Evolutionary conservation across 176 grass and related monocot genomes (phyloP).

Genomic region (Oryza brachyantha): DNA sequence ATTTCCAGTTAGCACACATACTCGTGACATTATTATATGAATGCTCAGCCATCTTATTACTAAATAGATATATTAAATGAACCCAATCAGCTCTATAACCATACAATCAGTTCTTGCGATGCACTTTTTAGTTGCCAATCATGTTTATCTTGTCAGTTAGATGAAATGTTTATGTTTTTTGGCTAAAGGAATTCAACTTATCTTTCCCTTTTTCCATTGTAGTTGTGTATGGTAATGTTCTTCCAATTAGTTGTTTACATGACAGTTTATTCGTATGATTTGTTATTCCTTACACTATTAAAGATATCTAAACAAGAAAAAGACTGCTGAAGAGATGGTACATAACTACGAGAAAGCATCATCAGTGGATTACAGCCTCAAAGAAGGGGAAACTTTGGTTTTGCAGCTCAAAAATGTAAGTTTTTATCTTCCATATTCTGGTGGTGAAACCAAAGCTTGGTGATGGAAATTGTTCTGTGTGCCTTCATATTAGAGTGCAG

Average conservation of each 20-base stretch:
- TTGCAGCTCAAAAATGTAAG: constrained; percentile 96
- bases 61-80: background rate
- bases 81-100: background rate
- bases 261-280: constrained; percentile 1
- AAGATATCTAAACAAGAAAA: constrained; percentile 99
- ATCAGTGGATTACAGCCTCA: constrained; percentile 94
- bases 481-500: background rate
- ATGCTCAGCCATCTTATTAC: background rate
- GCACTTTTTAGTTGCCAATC: background rate
- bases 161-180: background rate
- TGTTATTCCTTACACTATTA: constrained; percentile 48
- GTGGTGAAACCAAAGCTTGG: background rate
- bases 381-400: constrained; percentile 99
- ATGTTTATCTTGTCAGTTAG: constrained; percentile 1
- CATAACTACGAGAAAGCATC: constrained; percentile 87
- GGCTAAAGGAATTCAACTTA: background rate
- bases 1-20: background rate
- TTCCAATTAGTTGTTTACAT: constrained; percentile 6
- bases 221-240: background rate
- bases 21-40: background rate
- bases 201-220: background rate
- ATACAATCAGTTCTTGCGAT: constrained; percentile 8
- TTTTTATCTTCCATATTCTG: background rate
- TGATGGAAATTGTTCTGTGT: background rate
- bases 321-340: constrained; percentile 97